Evolutionary conservation across 306 rosid genomes (phyloP), one percentile per base, ranked within the genome.

Genomic region (Casuarina glauca): DNA sequence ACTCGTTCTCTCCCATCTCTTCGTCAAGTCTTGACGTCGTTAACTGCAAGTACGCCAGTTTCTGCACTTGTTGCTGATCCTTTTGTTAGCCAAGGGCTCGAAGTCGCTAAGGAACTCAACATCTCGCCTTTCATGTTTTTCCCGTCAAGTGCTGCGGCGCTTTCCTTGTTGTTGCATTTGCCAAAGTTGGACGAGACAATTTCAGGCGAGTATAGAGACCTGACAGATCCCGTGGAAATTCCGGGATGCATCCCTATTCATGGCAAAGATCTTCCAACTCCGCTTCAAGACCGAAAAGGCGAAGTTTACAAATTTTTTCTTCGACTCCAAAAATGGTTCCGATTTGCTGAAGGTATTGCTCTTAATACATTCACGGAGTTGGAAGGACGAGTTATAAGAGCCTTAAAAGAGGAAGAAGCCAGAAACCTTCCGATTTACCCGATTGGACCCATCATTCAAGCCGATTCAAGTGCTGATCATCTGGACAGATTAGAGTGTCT

Each of bases 161-260:
- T 78, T 0, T 78, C 79, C 1, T 75, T 76, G 16, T 13, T 58
- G 6, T 72, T 70, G 9, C 12, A 76, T 13, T 5, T 82, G 4
- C 83, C 84, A 0, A 51, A 26, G 32, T 26, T 26, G 32, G 32
- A 26, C 32, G 32, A 26, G 32, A 26, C 32, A 26, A 26, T 26
- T 26, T 26, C 32, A 26, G 0, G 32, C 32, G 32, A 26, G 32
- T 26, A 26, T 26, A 26, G 32, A 26, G 32, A n/a, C 32, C 20
- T 57, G 39, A 10, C 86, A 0, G 1, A 58, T 0, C 64, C 63
- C 0, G 76, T 85, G 12, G 41, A 74, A 60, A 54, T 85, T 48
- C 84, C 84, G 0, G 86, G 89, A n/a, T 85, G 89, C 52, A 45
- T 85, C 1, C 57, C 86, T 1, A 16, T 82, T 2, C 3, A 41